These are phyloP conservation scores for Ceratobasidium sp. DNA, from an alignment of 1,284 basidiomycete species.

Conservation along the genomic window DNA sequence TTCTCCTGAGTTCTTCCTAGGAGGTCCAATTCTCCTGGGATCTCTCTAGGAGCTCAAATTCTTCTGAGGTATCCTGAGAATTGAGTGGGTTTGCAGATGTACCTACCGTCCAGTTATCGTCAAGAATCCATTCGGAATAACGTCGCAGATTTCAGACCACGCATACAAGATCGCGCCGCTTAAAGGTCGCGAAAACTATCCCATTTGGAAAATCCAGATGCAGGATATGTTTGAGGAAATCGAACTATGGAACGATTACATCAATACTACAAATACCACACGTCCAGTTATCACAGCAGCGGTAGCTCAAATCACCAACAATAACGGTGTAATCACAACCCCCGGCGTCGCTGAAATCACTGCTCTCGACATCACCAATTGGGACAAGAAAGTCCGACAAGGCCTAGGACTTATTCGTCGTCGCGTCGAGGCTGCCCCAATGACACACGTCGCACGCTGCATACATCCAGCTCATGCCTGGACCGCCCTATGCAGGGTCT, in stretches of 20 bases:
- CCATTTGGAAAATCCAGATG: conserved; percentile 23
- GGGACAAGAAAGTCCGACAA: conserved; percentile 14
- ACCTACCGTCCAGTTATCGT: too few species aligned
- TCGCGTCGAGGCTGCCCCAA: background rate
- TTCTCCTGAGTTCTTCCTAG: too few species aligned
- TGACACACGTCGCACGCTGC: conserved; percentile 20
- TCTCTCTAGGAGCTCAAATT: too few species aligned
- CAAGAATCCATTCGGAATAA: too few species aligned
- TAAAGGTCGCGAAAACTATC: conserved; percentile 19
- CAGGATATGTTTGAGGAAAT: conserved; percentile 15
- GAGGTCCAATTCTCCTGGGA: too few species aligned
- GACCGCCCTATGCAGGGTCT: background rate
- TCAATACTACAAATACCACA: background rate
- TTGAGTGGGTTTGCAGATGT: too few species aligned
- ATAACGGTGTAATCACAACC: background rate
- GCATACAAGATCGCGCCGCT: conserved; percentile 1
- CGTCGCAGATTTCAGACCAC: conserved; percentile 16
- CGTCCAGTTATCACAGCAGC: background rate
- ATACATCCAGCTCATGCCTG: background rate
- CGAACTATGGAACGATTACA: conserved; percentile 9
- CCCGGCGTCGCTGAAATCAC: background rate
- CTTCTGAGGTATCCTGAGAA: too few species aligned
- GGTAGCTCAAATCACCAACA: too few species aligned
- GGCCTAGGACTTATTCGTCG: conserved; percentile 1
- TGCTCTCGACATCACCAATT: background rate